These are phyloP conservation scores for Nyssa sinensis DNA, from an alignment of 148 eudicot species.

Conservation along the genomic window DNA sequence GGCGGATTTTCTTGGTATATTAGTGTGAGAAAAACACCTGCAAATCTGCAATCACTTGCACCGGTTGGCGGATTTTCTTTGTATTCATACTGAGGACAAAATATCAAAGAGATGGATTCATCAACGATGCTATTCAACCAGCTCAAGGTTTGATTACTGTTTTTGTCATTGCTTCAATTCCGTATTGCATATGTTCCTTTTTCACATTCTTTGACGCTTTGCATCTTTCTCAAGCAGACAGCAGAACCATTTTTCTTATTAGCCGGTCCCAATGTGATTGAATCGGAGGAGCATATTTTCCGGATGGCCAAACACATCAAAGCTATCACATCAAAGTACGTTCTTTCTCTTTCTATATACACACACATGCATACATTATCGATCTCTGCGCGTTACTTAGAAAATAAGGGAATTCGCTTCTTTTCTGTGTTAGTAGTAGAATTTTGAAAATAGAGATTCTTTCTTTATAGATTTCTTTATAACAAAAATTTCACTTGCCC, in stretches of 20 bases:
- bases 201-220: neutral
- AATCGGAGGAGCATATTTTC: conserved; percentile 90
- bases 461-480: neutral
- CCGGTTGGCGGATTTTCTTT: too few relatives aligned
- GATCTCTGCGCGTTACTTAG: neutral
- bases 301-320: conserved; percentile 84
- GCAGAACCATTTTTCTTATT: conserved; percentile 83
- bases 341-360: neutral
- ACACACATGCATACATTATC: neutral
- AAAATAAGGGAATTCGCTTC: neutral
- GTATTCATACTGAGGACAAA: too few relatives aligned
- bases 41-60: too few relatives aligned
- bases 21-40: too few relatives aligned
- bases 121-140: conserved; percentile 52
- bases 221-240: conserved; percentile 26
- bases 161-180: neutral
- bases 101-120: conserved; percentile 56
- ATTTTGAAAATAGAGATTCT: neutral
- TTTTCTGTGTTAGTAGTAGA: neutral
- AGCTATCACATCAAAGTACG: conserved; percentile 67
- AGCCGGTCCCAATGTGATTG: conserved; percentile 98
- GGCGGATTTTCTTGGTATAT: too few relatives aligned
- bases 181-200: neutral
- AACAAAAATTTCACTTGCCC: conserved; percentile 2
- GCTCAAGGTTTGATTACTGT: conserved; percentile 42